These are phyloP conservation scores for Nicotiana tabacum DNA, from an alignment of 257 asterid species.

Conservation along the genomic window DNA sequence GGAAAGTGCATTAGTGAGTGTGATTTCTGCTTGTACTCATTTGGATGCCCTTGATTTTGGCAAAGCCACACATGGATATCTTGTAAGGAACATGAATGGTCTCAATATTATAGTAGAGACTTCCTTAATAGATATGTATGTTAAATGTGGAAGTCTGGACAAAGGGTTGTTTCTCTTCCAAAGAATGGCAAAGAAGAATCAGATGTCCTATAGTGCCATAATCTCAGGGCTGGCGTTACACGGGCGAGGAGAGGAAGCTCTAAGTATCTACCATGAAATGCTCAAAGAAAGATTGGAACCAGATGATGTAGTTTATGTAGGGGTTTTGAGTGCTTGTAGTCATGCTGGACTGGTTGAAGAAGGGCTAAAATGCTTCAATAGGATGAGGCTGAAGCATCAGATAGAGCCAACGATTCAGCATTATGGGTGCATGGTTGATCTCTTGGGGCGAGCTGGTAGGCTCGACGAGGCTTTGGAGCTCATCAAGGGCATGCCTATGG, in stretches of 20 bases:
- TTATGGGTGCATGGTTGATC: conserved; percentile 80
- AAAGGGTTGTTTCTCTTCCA: conserved; percentile 50
- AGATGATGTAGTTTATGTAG: conserved; percentile 62
- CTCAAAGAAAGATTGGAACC: conserved; percentile 49
- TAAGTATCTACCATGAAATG: conserved; percentile 45
- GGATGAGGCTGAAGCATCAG: conserved; percentile 44
- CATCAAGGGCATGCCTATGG: conserved; percentile 53
- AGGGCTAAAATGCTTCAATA: conserved; percentile 41
- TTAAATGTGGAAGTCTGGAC: conserved; percentile 57
- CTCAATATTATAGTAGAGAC: conserved; percentile 62
- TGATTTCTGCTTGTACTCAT: conserved; percentile 64
- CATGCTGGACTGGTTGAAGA: conserved; percentile 52
- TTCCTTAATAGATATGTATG: conserved; percentile 59
- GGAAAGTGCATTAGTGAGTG: conserved; percentile 76
- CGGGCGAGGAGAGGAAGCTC: conserved; percentile 55
- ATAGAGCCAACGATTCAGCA: conserved; percentile 65
- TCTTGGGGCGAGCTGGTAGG: conserved; percentile 61
- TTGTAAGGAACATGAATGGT: conserved; percentile 55
- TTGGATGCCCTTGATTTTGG: conserved; percentile 57
- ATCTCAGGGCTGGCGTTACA: conserved; percentile 68
- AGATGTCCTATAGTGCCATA: conserved; percentile 54
- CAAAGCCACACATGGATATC: conserved; percentile 48
- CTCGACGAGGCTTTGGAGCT: conserved; percentile 44
- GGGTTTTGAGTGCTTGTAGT: conserved; percentile 69
- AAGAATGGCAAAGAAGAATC: conserved; percentile 40